phyloP scores from a whole-genome alignment of 148 eudicot species.

The Bassia scoparia region DNA sequence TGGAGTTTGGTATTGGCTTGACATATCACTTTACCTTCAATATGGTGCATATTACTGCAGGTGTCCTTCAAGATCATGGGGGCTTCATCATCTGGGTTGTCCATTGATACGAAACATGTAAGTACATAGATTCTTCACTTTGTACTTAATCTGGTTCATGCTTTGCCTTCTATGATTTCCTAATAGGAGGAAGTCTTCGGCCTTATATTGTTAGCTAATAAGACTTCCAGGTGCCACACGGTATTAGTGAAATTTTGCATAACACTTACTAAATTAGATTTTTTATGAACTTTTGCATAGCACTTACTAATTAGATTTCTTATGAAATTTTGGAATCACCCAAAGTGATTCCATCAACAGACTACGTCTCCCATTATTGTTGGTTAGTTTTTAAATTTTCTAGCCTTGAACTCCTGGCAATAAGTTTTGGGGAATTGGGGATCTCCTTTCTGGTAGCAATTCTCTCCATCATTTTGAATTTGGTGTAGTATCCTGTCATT shows the following conservation, averaged over 20 bases:
- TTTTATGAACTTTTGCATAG: background rate
- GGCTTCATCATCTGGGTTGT: slow-evolving; percentile 80
- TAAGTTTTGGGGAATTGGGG: background rate
- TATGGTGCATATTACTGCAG: slow-evolving; percentile 39
- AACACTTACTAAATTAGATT: background rate
- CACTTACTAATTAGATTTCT: background rate
- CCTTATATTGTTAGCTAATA: background rate
- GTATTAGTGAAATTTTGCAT: background rate
- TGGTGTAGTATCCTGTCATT: background rate
- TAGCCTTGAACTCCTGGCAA: background rate
- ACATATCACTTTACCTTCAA: slow-evolving; percentile 9
- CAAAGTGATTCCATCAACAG: background rate
- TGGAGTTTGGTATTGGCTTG: slow-evolving; percentile 7
- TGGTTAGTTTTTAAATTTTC: background rate
- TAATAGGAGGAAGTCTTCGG: background rate
- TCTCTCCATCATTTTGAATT: background rate
- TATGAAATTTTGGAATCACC: background rate
- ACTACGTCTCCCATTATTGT: background rate
- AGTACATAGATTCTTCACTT: slow-evolving; percentile 30
- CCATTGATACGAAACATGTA: slow-evolving; percentile 85
- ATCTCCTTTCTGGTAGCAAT: background rate
- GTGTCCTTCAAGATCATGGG: slow-evolving; percentile 95
- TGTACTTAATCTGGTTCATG: slow-evolving; percentile 7
- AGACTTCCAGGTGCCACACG: background rate
- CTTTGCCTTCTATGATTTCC: background rate